These are phyloP conservation scores for Fusarium tuaranense DNA, from an alignment of 2,329 filamentous ascomycete species.

Conservation along the genomic window DNA sequence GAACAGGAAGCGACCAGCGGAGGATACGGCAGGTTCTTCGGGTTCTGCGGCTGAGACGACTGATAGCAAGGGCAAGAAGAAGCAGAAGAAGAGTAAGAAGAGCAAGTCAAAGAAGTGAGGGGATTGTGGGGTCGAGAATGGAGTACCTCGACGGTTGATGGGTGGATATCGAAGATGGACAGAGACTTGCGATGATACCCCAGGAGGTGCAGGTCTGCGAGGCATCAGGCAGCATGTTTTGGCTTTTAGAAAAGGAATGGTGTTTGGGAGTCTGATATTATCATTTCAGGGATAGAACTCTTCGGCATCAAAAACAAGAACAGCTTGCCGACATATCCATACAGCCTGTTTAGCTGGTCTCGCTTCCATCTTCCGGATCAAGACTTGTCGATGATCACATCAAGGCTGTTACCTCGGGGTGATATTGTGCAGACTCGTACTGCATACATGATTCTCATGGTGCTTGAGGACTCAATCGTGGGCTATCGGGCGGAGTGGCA, in stretches of 20 bases:
- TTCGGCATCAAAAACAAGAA: not conserved
- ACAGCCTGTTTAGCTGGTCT: not conserved
- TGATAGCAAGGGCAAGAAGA: constrained; percentile 46
- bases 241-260: constrained; percentile 25
- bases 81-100: constrained; percentile 51
- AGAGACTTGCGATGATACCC: constrained; percentile 26
- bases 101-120: constrained; percentile 45
- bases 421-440: not conserved
- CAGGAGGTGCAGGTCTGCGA: not conserved
- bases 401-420: not conserved
- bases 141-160: not conserved
- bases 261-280: constrained; percentile 20
- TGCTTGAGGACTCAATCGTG: not conserved
- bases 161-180: not conserved
- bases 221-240: constrained; percentile 3
- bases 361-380: not conserved
- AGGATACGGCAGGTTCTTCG: constrained; percentile 45
- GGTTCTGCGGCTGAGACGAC: constrained; percentile 28
- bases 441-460: not conserved
- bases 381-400: not conserved
- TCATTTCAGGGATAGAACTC: not conserved
- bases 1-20: constrained; percentile 57
- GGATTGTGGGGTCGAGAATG: not conserved
- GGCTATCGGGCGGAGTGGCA: not conserved
- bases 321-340: not conserved